These are phyloP conservation scores for Auricularia heimuer DNA, from an alignment of 768 basidiomycete genomes.

Conservation along the genomic window DNA sequence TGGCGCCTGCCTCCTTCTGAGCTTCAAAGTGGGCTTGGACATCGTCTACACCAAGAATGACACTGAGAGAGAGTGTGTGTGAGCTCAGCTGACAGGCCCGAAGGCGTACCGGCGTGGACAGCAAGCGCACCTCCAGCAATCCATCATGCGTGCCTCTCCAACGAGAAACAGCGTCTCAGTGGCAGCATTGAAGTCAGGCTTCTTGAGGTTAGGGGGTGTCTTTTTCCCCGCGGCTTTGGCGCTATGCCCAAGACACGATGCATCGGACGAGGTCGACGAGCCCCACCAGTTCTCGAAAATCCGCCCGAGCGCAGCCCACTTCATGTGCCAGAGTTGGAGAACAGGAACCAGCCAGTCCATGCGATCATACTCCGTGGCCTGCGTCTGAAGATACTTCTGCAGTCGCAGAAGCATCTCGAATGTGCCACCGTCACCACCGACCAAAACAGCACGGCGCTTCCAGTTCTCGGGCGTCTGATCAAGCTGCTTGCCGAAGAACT, in stretches of 20 bases:
- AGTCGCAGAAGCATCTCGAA: constrained; percentile 19
- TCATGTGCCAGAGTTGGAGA: constrained; percentile 25
- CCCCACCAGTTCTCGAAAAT: constrained; percentile 12
- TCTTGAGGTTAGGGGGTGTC: constrained; percentile 23
- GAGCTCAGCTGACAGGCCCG: too few species aligned
- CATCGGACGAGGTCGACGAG: constrained; percentile 12
- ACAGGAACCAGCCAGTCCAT: constrained; percentile 16
- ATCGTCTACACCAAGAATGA: neutral
- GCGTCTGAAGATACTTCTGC: constrained; percentile 7
- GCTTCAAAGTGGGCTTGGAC: neutral
- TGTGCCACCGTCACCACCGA: constrained; percentile 29
- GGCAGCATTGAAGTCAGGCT: constrained; percentile 23
- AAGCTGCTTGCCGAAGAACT: constrained; percentile 24
- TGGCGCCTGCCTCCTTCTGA: neutral
- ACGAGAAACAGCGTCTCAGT: constrained; percentile 18
- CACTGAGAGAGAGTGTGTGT: neutral
- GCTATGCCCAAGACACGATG: constrained; percentile 24
- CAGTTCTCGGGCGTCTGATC: constrained; percentile 19
- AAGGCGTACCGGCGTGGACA: neutral
- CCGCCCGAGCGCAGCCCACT: constrained; percentile 24
- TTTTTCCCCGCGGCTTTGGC: constrained; percentile 19
- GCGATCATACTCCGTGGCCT: constrained; percentile 13
- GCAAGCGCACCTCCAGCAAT: constrained; percentile 26
- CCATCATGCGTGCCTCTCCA: constrained; percentile 22
- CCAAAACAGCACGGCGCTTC: constrained; percentile 15